These are phyloP conservation scores for Candida ponderosae DNA, from an alignment of 805 yeast species.

Conservation along the genomic window DNA sequence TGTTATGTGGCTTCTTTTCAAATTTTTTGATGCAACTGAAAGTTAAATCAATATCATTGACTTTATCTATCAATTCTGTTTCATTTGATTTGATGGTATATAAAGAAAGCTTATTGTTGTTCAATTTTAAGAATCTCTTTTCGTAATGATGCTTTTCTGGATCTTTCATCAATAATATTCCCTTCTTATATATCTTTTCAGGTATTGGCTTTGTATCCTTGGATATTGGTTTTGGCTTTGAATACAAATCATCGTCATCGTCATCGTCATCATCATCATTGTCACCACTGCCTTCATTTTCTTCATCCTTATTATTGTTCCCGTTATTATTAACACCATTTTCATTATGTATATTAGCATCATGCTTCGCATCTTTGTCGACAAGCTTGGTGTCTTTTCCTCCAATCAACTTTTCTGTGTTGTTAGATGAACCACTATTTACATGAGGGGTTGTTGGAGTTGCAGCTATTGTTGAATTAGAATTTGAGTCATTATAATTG, in stretches of 20 bases:
- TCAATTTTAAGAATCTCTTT: neutral
- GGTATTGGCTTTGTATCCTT: conserved; percentile 1
- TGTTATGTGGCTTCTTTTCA: conserved; percentile 10
- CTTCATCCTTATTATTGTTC: too few relatives aligned
- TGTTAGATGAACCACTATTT: too few relatives aligned
- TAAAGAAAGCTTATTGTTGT: neutral
- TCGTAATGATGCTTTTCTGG: neutral
- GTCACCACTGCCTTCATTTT: too few relatives aligned
- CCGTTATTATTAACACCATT: too few relatives aligned
- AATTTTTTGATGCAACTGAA: conserved; percentile 51
- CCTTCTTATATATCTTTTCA: too few relatives aligned
- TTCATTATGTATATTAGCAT: too few relatives aligned
- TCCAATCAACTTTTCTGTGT: too few relatives aligned
- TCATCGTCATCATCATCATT: neutral
- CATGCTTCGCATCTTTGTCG: too few relatives aligned
- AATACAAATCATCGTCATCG: neutral
- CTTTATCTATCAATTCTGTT: neutral
- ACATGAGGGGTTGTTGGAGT: too few relatives aligned
- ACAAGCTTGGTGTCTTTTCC: too few relatives aligned
- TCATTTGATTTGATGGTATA: neutral
- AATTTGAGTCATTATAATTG: too few relatives aligned
- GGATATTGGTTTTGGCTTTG: conserved; percentile 1
- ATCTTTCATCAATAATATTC: neutral
- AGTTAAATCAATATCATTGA: conserved; percentile 45
- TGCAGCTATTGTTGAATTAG: too few relatives aligned